Evolutionary conservation across 805 yeast genomes (phyloP), one percentile per base, ranked within the genome.

Genomic region (Wickerhamiella hasegawae): DNA sequence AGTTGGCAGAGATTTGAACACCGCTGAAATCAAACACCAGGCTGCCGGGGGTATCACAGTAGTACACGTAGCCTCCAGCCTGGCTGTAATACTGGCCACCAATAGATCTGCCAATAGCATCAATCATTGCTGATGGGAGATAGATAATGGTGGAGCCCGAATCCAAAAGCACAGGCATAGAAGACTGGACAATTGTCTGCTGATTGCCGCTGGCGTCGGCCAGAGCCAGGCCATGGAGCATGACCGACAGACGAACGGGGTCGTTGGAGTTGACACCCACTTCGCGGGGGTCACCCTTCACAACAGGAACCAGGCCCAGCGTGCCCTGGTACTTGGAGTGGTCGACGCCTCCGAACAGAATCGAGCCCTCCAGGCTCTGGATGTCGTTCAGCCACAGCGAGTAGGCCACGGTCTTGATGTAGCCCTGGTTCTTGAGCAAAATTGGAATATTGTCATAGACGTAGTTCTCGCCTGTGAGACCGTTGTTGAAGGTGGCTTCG

Each of bases 271-370:
- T 12, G 17, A 22, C 19, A 6, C 16, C n/a, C 8, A 14, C 16
- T 33, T 37, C 36, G 14, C 15, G 8, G 11, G 27, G 28, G n/a
- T 22, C 10, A 15, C 23, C n/a, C 26, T 31, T 25, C 22, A 44
- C 41, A 18, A 61, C 40, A 8, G 52, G 55, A 22, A 60, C 42
- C 4, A 54, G 41, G 18, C 44, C 47, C 46, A 64, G 47, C 4
- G 43, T 48, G 4, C 82, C 83, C 0, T 52, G 31, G 48, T 69
- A 74, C 53, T 74, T 74, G 28, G 67, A 57, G 39, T 66, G 69
- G 49, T 77, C 84, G 23, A 77, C 68, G 27, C 73, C 84, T 35
- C 85, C 84, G 55, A 77, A 76, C 31, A 76, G 52, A 14, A 77
- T 53, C 6, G 33, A 16, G 4, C 51, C 51, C 4, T 25, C 24